Conservation (phyloP, 2,329 filamentous ascomycete genomes). For the Aureobasidium lini region DNA sequence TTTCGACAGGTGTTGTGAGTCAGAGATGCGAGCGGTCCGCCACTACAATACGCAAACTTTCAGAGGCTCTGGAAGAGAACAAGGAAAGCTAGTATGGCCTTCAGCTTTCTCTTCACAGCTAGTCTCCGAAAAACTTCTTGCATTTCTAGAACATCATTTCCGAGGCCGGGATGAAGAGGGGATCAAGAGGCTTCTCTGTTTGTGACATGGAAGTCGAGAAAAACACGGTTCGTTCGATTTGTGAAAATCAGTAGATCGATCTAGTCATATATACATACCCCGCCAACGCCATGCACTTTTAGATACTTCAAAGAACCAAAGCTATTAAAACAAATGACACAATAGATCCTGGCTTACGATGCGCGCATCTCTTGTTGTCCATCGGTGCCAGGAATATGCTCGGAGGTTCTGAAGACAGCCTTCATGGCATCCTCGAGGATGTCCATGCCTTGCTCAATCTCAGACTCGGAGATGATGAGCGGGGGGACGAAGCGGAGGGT, state of each 20-base stretch:
- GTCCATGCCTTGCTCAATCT: conserved; percentile 69
- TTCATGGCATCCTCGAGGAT: conserved; percentile 65
- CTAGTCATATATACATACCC: neutral
- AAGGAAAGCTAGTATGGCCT: no score
- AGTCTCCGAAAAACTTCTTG: no score
- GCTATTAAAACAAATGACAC: neutral
- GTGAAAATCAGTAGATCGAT: neutral
- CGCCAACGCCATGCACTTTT: conserved; percentile 5
- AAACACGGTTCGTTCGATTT: no score
- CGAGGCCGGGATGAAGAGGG: no score
- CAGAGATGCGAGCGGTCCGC: no score
- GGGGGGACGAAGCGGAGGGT: conserved; percentile 88
- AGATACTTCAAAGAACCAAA: neutral
- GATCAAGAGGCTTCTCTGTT: no score
- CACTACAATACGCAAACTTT: no score
- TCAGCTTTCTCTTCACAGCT: no score
- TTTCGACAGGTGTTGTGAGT: no score
- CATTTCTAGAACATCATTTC: no score
- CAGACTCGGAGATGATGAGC: conserved; percentile 67
- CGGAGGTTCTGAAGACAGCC: conserved; percentile 41
- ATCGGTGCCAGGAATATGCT: conserved; percentile 31
- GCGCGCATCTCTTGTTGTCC: conserved; percentile 38
- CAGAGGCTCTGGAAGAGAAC: no score
- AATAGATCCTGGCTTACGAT: neutral
- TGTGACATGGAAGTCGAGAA: no score